Evolutionary conservation across 169 alveolate species (phyloP).

Genomic region (Plasmodium blacklocki): DNA sequence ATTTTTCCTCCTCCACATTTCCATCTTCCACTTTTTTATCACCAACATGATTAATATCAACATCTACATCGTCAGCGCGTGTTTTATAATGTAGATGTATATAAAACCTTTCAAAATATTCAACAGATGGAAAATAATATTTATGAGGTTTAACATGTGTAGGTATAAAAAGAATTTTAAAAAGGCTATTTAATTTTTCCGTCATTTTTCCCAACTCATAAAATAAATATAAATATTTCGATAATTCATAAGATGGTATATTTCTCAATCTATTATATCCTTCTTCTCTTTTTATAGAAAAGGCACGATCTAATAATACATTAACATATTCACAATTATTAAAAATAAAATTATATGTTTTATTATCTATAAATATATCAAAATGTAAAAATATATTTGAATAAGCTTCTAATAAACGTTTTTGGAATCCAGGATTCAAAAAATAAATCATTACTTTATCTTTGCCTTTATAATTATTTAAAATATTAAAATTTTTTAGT

Average conservation of each 20-base stretch:
- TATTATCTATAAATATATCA: conserved; percentile 58
- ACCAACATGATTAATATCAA: not conserved
- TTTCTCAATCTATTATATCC: too few relatives aligned
- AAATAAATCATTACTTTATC: conserved; percentile 40
- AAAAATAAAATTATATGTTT: conserved; percentile 60
- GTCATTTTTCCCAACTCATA: conserved; percentile 42
- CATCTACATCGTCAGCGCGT: not conserved
- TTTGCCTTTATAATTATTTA: conserved; percentile 51
- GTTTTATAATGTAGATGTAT: conserved; percentile 15
- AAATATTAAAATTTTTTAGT: conserved; percentile 40
- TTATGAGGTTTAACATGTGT: conserved; percentile 32
- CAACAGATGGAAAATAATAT: conserved; percentile 53
- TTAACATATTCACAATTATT: conserved; percentile 68
- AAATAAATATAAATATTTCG: conserved; percentile 44
- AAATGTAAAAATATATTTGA: conserved; percentile 46
- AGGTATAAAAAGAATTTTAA: conserved; percentile 32
- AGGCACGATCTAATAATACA: conserved; percentile 10
- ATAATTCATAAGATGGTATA: conserved; percentile 26
- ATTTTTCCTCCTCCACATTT: not conserved
- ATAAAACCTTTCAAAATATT: conserved; percentile 51
- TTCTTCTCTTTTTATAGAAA: too few relatives aligned
- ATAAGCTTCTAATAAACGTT: conserved; percentile 59
- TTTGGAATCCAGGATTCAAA: conserved; percentile 52
- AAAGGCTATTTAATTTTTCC: conserved; percentile 46
- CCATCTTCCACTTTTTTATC: not conserved